These are phyloP conservation scores for Cyathus striatus DNA, from an alignment of 768 basidiomycete species.

Conservation along the genomic window DNA sequence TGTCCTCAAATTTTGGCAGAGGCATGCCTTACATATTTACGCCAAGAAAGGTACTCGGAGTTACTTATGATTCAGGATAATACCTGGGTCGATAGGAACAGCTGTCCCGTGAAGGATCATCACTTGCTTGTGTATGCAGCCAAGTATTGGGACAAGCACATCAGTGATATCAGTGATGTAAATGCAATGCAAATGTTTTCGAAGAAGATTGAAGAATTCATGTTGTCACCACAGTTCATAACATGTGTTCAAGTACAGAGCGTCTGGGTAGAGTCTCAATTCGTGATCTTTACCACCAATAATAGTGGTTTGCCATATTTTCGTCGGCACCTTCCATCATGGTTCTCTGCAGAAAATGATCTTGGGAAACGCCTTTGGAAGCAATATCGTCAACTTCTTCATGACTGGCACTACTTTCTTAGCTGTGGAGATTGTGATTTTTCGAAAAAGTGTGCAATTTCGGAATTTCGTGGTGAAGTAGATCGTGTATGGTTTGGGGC, in stretches of 20 bases:
- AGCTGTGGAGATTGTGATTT: slow-evolving; percentile 5
- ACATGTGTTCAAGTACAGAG: slow-evolving; percentile 24
- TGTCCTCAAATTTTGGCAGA: slow-evolving; percentile 10
- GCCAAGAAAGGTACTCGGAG: slow-evolving; percentile 11
- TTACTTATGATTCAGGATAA: slow-evolving; percentile 10
- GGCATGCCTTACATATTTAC: slow-evolving; percentile 20
- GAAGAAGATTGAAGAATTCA: slow-evolving; percentile 12
- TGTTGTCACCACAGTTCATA: slow-evolving; percentile 21
- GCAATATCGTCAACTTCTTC: slow-evolving; percentile 16
- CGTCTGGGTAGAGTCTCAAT: slow-evolving; percentile 21
- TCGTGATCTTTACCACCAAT: slow-evolving; percentile 13
- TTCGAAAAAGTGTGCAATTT: slow-evolving; percentile 3
- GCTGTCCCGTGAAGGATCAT: slow-evolving; percentile 14
- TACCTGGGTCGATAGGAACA: slow-evolving; percentile 16
- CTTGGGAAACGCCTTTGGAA: slow-evolving; percentile 8
- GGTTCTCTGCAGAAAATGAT: slow-evolving; percentile 12
- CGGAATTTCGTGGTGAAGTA: slow-evolving; percentile 14
- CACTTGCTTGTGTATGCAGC: slow-evolving; percentile 19
- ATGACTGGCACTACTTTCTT: slow-evolving; percentile 19
- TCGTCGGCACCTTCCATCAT: slow-evolving; percentile 16
- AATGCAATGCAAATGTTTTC: slow-evolving; percentile 3
- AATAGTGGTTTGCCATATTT: not conserved
- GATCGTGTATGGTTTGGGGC: slow-evolving; percentile 23
- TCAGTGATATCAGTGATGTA: slow-evolving; percentile 12
- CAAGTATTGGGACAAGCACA: slow-evolving; percentile 27